phyloP scores from a whole-genome alignment of 345 rosid genomes.

The Nephelium lappaceum region DNA sequence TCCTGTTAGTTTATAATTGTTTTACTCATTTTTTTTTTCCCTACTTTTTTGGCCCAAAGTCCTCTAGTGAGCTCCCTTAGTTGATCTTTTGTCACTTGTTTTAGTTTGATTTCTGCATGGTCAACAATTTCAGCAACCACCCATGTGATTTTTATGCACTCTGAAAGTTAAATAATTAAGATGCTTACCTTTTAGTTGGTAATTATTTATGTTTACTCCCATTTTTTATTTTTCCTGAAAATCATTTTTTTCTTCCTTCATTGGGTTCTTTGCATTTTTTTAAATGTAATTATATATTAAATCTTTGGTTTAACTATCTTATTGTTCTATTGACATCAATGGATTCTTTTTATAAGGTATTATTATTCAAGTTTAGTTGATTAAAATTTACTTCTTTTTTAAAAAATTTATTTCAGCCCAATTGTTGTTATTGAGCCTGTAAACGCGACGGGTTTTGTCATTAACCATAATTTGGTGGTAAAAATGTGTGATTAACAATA shows the following conservation, averaged over 20 bases:
- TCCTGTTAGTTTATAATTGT: constrained; percentile 11
- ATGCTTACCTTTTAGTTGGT: constrained; percentile 6
- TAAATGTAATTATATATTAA: too few species aligned
- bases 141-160: constrained; percentile 15
- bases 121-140: constrained; percentile 24
- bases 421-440: too few species aligned
- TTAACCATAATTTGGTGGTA: not conserved
- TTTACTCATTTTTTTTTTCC: not conserved
- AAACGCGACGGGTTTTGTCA: not conserved
- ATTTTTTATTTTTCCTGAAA: too few species aligned
- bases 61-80: not conserved
- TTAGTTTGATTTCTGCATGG: constrained; percentile 23
- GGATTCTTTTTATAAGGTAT: too few species aligned
- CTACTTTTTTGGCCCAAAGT: not conserved
- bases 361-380: too few species aligned
- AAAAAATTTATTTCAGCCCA: too few species aligned
- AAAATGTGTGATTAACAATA: too few species aligned
- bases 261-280: not conserved
- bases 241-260: not conserved
- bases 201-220: not conserved
- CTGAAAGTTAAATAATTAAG: constrained; percentile 13
- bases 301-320: too few species aligned
- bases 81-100: constrained; percentile 2
- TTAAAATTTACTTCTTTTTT: too few species aligned
- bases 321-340: too few species aligned